Conservation (phyloP, 2,329 filamentous ascomycete species). For the Talaromyces amestolkiae region DNA sequence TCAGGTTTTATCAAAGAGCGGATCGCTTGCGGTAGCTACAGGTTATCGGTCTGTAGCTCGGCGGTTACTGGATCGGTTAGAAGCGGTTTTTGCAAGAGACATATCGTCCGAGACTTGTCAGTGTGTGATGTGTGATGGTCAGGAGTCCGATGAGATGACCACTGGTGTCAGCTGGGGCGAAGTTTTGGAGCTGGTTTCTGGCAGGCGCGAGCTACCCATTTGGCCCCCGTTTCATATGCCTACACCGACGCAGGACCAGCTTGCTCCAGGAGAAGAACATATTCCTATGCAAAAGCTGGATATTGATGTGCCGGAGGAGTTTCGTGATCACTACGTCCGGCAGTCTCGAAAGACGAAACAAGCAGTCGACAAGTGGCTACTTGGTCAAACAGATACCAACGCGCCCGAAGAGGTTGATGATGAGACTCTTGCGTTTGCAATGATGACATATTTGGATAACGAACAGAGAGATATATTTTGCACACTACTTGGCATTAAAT, state of each 20-base stretch:
- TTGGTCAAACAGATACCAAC: conserved; percentile 71
- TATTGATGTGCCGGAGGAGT: conserved; percentile 90
- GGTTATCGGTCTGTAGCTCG: conserved; percentile 94
- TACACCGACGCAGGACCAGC: conserved; percentile 55
- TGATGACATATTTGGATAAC: conserved; percentile 78
- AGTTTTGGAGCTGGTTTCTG: conserved; percentile 87
- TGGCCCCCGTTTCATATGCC: conserved; percentile 86
- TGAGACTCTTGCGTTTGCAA: conserved; percentile 89
- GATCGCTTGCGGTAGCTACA: conserved; percentile 90
- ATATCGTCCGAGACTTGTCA: conserved; percentile 81
- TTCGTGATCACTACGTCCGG: conserved; percentile 84
- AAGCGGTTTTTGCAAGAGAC: conserved; percentile 91
- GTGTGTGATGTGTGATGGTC: conserved; percentile 77
- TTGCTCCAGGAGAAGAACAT: conserved; percentile 53
- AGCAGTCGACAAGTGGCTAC: conserved; percentile 89
- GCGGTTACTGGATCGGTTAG: conserved; percentile 80
- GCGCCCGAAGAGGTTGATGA: conserved; percentile 89
- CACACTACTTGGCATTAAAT: conserved; percentile 65
- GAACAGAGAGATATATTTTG: conserved; percentile 79
- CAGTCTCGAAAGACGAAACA: conserved; percentile 89
- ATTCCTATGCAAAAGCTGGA: conserved; percentile 76
- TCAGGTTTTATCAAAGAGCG: conserved; percentile 74
- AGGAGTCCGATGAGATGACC: conserved; percentile 56
- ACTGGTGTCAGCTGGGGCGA: conserved; percentile 87
- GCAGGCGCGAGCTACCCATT: conserved; percentile 75